Evolutionary conservation across 2,329 filamentous ascomycete species (phyloP).

Genomic region (Fusarium sublunatum): DNA sequence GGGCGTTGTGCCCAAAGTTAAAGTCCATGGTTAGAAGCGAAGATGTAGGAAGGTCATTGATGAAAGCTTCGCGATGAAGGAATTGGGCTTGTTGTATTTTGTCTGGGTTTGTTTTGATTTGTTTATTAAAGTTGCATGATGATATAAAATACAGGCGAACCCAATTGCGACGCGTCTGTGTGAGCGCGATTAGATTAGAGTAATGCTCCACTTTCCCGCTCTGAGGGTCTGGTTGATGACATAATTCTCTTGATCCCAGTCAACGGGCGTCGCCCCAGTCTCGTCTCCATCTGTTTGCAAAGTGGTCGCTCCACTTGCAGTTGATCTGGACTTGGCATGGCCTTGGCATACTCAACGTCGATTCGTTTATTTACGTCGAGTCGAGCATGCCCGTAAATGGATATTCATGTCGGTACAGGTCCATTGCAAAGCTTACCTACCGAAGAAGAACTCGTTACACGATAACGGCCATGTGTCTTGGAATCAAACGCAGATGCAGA

Average conservation of each 20-base stretch:
- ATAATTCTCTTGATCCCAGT: background rate
- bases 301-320: constrained; percentile 15
- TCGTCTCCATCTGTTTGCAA: background rate
- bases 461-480: background rate
- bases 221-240: constrained; percentile 5
- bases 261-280: background rate
- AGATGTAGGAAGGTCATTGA: background rate
- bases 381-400: background rate
- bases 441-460: background rate
- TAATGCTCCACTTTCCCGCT: background rate
- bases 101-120: constrained; percentile 16
- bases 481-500: background rate
- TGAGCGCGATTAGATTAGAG: constrained; percentile 13
- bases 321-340: constrained; percentile 17
- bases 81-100: background rate
- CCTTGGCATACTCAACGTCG: constrained; percentile 13
- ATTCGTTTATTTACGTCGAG: background rate
- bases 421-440: background rate
- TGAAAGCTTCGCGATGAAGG: background rate
- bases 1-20: constrained; percentile 28
- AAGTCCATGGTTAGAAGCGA: constrained; percentile 33
- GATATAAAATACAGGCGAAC: constrained; percentile 6
- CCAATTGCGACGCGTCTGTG: constrained; percentile 15
- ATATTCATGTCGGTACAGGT: too few relatives aligned
- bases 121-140: constrained; percentile 24